Base-by-base conservation (phyloP, 441 rosid genomes). In the Pelargonium australe region DNA sequence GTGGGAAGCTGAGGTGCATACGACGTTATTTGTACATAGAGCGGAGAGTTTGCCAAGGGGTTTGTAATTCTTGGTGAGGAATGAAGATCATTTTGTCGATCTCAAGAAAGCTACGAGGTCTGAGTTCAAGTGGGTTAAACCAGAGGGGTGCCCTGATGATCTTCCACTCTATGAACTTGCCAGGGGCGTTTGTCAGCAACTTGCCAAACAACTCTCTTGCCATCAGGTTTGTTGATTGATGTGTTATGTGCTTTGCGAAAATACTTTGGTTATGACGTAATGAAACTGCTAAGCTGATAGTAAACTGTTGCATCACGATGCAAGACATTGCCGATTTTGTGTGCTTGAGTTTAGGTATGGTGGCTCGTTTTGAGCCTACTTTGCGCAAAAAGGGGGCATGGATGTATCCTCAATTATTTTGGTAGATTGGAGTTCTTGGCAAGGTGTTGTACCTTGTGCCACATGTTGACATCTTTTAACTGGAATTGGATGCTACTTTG, bases 341-440 rank as follows among this genome's bases (percentile, higher is more conserved):
- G 68, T 91, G 96, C 80, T 91, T 91, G 75, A 89, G 94, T 84
- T 86, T 91, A 45, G 96, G 95, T 47, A 89, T 91, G 95, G 79
- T 91, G 75, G 92, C 95, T 77, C 86, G 76, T 77, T 86, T 88
- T 25, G 91, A 88, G 76, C 82, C 87, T 64, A 75, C 79, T 1
- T 73, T 89, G 85, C 76, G 58, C 5, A 74, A 79, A 70, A 88
- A 80, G 73, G 85, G 90, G 53, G 78, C 81, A 0, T 89, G 96
- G 92, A 89, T 92, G 97, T 92, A 92, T 78, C 95, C 96, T 63
- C 79, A 92, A 64, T 73, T 92, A 69, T 92, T 88, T 63, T 89
- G 97, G 97, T 96, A 92, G 79, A 89, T 95, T 25, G 96, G 97
- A 78, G 83, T 86, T 71, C 79, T 92, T 77, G 97, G 97, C 19